Conservation (phyloP, 2,329 filamentous ascomycete species). For the Beauveria sp. region DNA sequence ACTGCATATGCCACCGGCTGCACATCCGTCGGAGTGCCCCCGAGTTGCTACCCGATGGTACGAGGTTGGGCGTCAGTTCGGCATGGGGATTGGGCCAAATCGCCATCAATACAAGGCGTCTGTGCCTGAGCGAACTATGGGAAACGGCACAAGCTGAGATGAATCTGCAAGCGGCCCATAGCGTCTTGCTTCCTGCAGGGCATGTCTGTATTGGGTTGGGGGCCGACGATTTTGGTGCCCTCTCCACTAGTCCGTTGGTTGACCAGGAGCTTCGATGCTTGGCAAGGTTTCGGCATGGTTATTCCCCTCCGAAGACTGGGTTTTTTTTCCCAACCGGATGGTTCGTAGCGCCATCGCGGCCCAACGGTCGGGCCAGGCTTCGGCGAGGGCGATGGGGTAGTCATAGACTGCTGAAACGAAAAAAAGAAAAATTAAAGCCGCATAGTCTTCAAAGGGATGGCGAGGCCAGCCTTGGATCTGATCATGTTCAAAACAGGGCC, state of each 20-base stretch:
- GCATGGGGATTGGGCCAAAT: not conserved
- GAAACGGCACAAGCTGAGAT: not conserved
- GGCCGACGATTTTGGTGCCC: not conserved
- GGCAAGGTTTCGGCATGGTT: not conserved
- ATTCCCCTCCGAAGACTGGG: not conserved
- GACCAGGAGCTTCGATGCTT: not conserved
- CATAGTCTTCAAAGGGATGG: not conserved
- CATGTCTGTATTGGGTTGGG: not conserved
- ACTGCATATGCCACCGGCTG: not conserved
- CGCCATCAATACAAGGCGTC: not conserved
- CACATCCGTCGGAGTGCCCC: not conserved
- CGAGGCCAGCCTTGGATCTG: not conserved
- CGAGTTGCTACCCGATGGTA: not conserved
- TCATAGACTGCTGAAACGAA: not conserved
- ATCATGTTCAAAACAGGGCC: not conserved
- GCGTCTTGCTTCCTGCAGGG: not conserved
- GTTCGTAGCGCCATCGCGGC: not conserved
- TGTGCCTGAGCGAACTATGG: not conserved
- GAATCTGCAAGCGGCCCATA: not conserved
- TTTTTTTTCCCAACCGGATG: not conserved
- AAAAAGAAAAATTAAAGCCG: not conserved
- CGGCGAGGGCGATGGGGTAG: not conserved
- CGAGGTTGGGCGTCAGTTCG: not conserved
- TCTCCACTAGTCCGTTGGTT: not conserved
- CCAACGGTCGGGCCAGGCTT: not conserved